Base-by-base conservation (phyloP, 768 basidiomycete species). In the Mycena indigotica region DNA sequence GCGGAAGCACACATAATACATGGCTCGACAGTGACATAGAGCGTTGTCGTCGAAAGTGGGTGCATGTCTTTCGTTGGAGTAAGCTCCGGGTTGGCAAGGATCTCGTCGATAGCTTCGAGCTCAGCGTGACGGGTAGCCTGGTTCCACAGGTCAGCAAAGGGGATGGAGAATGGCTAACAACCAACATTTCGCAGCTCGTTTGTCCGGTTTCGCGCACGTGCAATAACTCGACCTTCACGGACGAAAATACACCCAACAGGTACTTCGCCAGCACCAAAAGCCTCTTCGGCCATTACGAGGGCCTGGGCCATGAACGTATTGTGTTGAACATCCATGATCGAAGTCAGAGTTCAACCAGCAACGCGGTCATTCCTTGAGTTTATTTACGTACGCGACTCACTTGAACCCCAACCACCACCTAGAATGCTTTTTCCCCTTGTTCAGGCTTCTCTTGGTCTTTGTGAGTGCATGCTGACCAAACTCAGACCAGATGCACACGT, bases 1-100 rank as follows among this genome's bases (percentile, higher is more conserved):
- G 96, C 97, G 23, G 93, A 94, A 13, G 95, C 93, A 64, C 97
- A 99, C 97, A 98, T 98, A 70, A 98, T 94, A 73, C 97, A 99
- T 0, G 96, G 97, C 73, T 99, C 96, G 52, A 99, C 97, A 4
- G 97, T 99, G 51, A 98, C 97, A 70, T 98, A 99, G 26, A 98
- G 84, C 2, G 85, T 91, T 21, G 93, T 95, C 10, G 84, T 78
- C 1, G 80, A 79, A 17, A 99, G 81, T 4, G 92, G 91, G 57
- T 91, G 84, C 41, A 70, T 66, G 0, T 72, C 51, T n/a, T 70
- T 58, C 29, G 71, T 67, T 23, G 84, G 82, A 6, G 89, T 88
- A 61, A 89, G 80, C 16, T 66, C 52, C 52, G 74, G 73, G 68
- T 88, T 81, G 0, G 85, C 77, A 13, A 98, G 75, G 63, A 99